These are phyloP conservation scores for Entomortierella beljakovae DNA, from an alignment of 192 early-diverging fungal species.

Conservation along the genomic window DNA sequence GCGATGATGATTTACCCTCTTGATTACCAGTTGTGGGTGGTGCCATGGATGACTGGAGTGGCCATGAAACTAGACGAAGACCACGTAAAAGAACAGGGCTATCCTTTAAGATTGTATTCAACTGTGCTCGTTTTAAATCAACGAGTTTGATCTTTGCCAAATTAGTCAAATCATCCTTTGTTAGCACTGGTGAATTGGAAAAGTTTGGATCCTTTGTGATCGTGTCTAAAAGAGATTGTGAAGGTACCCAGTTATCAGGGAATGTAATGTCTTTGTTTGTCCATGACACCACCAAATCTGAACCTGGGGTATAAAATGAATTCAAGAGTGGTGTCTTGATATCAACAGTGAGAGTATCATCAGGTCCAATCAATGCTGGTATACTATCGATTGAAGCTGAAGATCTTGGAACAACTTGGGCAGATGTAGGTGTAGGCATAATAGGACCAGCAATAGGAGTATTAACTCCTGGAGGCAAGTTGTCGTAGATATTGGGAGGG, in stretches of 20 bases:
- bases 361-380: neutral
- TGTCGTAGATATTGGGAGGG: slow-evolving; percentile 48
- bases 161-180: slow-evolving; percentile 23
- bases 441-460: slow-evolving; percentile 1
- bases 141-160: slow-evolving; percentile 30
- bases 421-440: neutral
- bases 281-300: slow-evolving; percentile 33
- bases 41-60: neutral
- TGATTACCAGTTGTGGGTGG: neutral
- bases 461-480: slow-evolving; percentile 36
- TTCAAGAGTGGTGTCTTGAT: slow-evolving; percentile 28
- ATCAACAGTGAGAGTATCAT: slow-evolving; percentile 15
- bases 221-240: slow-evolving; percentile 19
- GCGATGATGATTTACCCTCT: neutral
- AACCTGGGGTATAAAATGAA: slow-evolving; percentile 32
- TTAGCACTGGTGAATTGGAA: slow-evolving; percentile 16
- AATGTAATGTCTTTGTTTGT: slow-evolving; percentile 12
- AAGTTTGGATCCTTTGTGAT: slow-evolving; percentile 17
- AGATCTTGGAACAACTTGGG: neutral
- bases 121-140: slow-evolving; percentile 1
- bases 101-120: slow-evolving; percentile 17
- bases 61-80: slow-evolving; percentile 37
- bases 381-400: neutral
- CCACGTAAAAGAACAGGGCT: slow-evolving; percentile 11
- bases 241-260: slow-evolving; percentile 20